Conservation (phyloP, 2,329 filamentous ascomycete genomes). For the Colletotrichum nymphaeae region DNA sequence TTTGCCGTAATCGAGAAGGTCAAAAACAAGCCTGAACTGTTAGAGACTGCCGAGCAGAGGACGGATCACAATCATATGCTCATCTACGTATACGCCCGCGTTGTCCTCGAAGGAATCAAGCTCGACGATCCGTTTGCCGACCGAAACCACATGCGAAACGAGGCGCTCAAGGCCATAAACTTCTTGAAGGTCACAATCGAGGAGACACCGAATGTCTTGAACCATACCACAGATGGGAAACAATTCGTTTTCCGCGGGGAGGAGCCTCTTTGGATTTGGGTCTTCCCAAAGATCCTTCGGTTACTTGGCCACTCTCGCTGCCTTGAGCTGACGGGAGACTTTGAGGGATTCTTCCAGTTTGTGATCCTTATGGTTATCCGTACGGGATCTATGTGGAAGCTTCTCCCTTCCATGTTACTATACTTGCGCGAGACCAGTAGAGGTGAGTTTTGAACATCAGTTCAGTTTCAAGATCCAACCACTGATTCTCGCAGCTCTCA, state of each 20-base stretch:
- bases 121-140: constrained; percentile 77
- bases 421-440: constrained; percentile 63
- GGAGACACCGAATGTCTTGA: constrained; percentile 78
- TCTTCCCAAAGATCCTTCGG: constrained; percentile 67
- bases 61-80: constrained; percentile 85
- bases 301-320: constrained; percentile 66
- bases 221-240: constrained; percentile 53
- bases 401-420: constrained; percentile 54
- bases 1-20: constrained; percentile 66
- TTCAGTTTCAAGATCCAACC: neutral
- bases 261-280: constrained; percentile 75
- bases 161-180: constrained; percentile 78
- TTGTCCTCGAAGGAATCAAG: constrained; percentile 77
- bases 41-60: constrained; percentile 74
- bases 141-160: constrained; percentile 63
- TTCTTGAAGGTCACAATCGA: constrained; percentile 81
- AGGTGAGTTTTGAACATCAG: constrained; percentile 48
- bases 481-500: constrained; percentile 43
- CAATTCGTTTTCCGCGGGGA: constrained; percentile 63
- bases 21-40: constrained; percentile 60
- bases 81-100: constrained; percentile 84
- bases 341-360: constrained; percentile 65
- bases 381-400: constrained; percentile 59
- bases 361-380: constrained; percentile 58
- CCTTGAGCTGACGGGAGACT: constrained; percentile 58